phyloP scores from a whole-genome alignment of 495 filamentous ascomycete species.

The Penicillium silybi region DNA sequence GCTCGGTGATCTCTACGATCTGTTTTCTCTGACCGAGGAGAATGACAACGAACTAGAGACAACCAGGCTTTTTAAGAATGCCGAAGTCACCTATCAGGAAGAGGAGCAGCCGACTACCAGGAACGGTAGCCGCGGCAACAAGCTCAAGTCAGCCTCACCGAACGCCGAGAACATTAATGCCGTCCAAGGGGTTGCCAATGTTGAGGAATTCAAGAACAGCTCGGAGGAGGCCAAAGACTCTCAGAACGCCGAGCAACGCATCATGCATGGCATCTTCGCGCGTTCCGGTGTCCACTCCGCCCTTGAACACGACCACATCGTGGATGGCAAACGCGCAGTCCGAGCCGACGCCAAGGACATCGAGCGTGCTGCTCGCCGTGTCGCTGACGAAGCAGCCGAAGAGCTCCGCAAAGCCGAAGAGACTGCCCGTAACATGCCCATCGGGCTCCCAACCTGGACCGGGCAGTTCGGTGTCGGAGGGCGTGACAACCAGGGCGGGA shows the following conservation, averaged over 20 bases:
- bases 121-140: conserved; percentile 5
- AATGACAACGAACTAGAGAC: conserved; percentile 75
- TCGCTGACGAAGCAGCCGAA: conserved; percentile 72
- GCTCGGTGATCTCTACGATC: conserved; percentile 78
- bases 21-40: conserved; percentile 75
- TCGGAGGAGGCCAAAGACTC: conserved; percentile 40
- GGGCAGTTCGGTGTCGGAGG: conserved; percentile 75
- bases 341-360: conserved; percentile 68
- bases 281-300: conserved; percentile 78
- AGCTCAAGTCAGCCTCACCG: conserved; percentile 14
- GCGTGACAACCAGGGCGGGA: conserved; percentile 37
- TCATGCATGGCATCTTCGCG: conserved; percentile 85
- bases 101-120: conserved; percentile 12
- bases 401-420: conserved; percentile 70
- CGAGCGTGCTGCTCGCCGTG: conserved; percentile 71
- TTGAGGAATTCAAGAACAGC: conserved; percentile 51
- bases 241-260: conserved; percentile 53
- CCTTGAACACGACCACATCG: conserved; percentile 83
- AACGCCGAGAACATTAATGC: conserved; percentile 38
- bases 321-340: conserved; percentile 61
- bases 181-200: conserved; percentile 55
- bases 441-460: conserved; percentile 93
- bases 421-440: conserved; percentile 62
- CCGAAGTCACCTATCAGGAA: conserved; percentile 62
- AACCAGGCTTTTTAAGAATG: conserved; percentile 74